Percentiles rank a stretch among this genome's conserved stretches.
These are phyloP conservation scores for Amanita subjunquillea DNA, from an alignment of 768 basidiomycete genomes.

Conservation along the genomic window DNA sequence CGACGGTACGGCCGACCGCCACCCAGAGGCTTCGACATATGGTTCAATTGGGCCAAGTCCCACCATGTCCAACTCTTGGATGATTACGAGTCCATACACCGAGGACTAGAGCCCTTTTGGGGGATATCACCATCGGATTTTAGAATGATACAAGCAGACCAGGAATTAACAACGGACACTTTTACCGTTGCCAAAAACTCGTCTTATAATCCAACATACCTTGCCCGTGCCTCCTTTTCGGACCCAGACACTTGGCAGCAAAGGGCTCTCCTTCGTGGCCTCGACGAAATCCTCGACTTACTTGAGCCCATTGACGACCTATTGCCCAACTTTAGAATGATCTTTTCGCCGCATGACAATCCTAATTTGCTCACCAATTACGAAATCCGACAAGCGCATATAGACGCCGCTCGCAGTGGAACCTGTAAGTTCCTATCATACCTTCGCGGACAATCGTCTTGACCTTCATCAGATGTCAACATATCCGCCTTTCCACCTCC, in stretches of 20 bases:
- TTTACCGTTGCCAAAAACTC: constrained; percentile 23
- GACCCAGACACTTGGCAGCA: constrained; percentile 14
- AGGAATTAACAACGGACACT: constrained; percentile 20
- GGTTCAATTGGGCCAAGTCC: constrained; percentile 33
- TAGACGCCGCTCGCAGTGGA: constrained; percentile 21
- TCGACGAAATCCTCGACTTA: constrained; percentile 19
- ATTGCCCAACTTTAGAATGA: constrained; percentile 29
- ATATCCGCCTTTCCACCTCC: constrained; percentile 9
- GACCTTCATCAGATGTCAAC: constrained; percentile 12
- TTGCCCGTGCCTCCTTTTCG: constrained; percentile 14
- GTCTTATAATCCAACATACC: constrained; percentile 6
- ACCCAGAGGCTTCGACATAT: constrained; percentile 35
- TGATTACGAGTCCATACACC: constrained; percentile 42
- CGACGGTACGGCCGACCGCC: constrained; percentile 25
- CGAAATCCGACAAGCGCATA: constrained; percentile 17
- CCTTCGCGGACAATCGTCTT: not conserved
- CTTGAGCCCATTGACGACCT: constrained; percentile 25
- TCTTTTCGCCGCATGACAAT: constrained; percentile 29
- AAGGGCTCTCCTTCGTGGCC: constrained; percentile 12
- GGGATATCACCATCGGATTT: constrained; percentile 25
- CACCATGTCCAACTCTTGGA: constrained; percentile 40
- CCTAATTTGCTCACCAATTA: constrained; percentile 25
- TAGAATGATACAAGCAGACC: constrained; percentile 14
- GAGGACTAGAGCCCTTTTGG: constrained; percentile 33
- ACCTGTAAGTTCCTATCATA: constrained; percentile 15